Evolutionary conservation across 2,329 filamentous ascomycete species (phyloP).

Genomic region (Epichloe baconii): DNA sequence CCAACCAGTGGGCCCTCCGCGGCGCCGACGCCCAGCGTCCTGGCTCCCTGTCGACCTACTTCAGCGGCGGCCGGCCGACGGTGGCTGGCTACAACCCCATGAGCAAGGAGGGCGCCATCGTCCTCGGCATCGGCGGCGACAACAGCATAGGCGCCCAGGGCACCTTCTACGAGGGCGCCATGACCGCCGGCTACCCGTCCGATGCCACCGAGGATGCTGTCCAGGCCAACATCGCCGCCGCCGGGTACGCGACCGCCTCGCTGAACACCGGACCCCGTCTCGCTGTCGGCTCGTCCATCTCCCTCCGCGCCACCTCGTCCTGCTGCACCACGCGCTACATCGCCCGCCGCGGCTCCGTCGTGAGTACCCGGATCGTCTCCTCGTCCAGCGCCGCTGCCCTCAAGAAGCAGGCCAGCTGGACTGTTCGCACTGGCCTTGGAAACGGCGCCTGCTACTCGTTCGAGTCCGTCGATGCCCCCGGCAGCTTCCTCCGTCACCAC

Average conservation of each 20-base stretch:
- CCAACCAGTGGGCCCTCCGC: conserved; percentile 45
- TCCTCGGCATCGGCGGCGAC: conserved; percentile 60
- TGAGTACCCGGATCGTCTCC: conserved; percentile 42
- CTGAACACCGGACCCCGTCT: conserved; percentile 34
- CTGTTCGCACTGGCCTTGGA: conserved; percentile 39
- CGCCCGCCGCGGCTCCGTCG: conserved; percentile 34
- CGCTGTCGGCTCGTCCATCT: conserved; percentile 35
- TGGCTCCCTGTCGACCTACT: conserved; percentile 44
- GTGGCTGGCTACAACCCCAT: conserved; percentile 38
- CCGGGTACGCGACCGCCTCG: conserved; percentile 14
- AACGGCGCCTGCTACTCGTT: conserved; percentile 47
- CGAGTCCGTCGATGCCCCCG: conserved; percentile 43
- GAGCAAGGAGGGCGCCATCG: conserved; percentile 51
- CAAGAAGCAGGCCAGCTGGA: conserved; percentile 40
- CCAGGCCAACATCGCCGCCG: conserved; percentile 41
- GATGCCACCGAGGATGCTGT: conserved; percentile 45
- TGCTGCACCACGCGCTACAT: conserved; percentile 42
- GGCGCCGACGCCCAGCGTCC: conserved; percentile 40
- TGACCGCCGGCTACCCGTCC: conserved; percentile 48
- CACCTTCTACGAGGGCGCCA: conserved; percentile 52
- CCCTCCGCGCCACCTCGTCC: conserved; percentile 41
- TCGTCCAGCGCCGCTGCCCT: conserved; percentile 35
- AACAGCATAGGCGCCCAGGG: conserved; percentile 47
- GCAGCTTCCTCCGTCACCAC: conserved; percentile 44
- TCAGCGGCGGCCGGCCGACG: conserved; percentile 40